Base-by-base conservation (phyloP, 164 flowering plant species). In the Hamamelis virginiana region DNA sequence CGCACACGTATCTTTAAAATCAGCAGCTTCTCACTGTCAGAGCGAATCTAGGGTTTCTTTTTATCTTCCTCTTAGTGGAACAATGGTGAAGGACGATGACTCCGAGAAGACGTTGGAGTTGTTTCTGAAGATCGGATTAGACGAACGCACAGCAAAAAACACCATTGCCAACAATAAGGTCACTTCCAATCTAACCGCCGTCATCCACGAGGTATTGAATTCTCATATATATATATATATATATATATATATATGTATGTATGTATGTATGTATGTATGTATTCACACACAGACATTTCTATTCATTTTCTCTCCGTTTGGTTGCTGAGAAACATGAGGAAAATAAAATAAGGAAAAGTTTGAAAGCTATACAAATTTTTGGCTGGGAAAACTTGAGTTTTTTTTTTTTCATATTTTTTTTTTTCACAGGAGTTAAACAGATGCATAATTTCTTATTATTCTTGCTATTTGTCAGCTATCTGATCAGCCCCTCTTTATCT, bases 131-230 rank as follows among this genome's bases (percentile, higher is more conserved):
- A 84, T 94, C 16, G 94, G 95, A 0, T 73, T 94, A 62, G 96
- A 94, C 27, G 94, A 87, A 67, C 64, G 82, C 10, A 91, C 94
- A 0, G 98, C 97, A 0, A 70, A 69, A 19, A 92, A 94, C 75
- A 88, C 97, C 61, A 65, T 94, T 23, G 91, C 91, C 65, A 94
- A 94, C 66, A 83, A 80, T 61, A 94, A 92, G 78, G 94, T 92
- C 60, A 89, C 98, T 14, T 65, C 80, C 50, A 89, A 86, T 80
- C 86, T 94, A 46, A 72, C 67, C 8, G 87, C 91, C 11, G 90
- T 92, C 64, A 89, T 94, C 67, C 77, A 78, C 75, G 97, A 94
- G 98, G 97, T 89, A 69, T 11, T 1, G 9, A 8, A 1, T 4
- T 45, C 48, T 26, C 26, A n/a, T n/a, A n/a, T n/a, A n/a, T n/a